These are phyloP conservation scores for Lepidopterella palustris DNA, from an alignment of 495 filamentous ascomycete genomes.

Conservation along the genomic window DNA sequence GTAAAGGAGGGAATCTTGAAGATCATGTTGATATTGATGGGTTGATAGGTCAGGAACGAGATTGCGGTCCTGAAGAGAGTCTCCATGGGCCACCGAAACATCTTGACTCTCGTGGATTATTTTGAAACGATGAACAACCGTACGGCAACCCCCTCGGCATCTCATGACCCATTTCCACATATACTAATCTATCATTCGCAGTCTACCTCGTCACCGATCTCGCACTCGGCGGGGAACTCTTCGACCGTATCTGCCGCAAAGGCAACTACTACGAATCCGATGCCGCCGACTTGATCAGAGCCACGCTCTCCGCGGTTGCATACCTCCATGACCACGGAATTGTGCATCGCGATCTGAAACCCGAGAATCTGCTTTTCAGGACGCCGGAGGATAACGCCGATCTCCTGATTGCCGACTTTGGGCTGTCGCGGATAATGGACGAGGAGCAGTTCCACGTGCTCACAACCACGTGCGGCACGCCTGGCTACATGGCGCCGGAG, in stretches of 20 bases:
- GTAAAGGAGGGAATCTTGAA: background rate
- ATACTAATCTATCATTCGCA: slow-evolving; percentile 27
- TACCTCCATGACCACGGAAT: slow-evolving; percentile 98
- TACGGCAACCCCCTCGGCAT: slow-evolving; percentile 30
- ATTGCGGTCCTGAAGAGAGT: slow-evolving; percentile 94
- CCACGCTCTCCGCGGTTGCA: slow-evolving; percentile 92
- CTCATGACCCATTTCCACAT: background rate
- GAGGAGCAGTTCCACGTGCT: slow-evolving; percentile 98
- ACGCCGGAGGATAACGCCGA: slow-evolving; percentile 78
- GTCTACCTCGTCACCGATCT: slow-evolving; percentile 97
- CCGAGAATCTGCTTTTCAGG: slow-evolving; percentile 72
- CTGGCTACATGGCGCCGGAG: slow-evolving; percentile 90
- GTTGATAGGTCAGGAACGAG: slow-evolving; percentile 81
- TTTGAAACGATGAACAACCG: slow-evolving; percentile 99
- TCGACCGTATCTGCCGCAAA: slow-evolving; percentile 97
- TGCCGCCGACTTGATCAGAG: slow-evolving; percentile 88
- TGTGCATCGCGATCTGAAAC: slow-evolving; percentile 79
- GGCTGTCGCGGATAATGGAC: slow-evolving; percentile 92
- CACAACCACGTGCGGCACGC: slow-evolving; percentile 95
- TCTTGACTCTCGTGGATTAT: slow-evolving; percentile 94
- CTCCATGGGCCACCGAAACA: slow-evolving; percentile 97
- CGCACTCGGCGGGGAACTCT: slow-evolving; percentile 91
- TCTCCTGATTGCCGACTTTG: slow-evolving; percentile 95
- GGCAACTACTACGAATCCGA: slow-evolving; percentile 97
- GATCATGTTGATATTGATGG: background rate